Evolutionary conservation across 352 stramenopile genomes (phyloP).

Genomic region (Nothophytophthora sp.): DNA sequence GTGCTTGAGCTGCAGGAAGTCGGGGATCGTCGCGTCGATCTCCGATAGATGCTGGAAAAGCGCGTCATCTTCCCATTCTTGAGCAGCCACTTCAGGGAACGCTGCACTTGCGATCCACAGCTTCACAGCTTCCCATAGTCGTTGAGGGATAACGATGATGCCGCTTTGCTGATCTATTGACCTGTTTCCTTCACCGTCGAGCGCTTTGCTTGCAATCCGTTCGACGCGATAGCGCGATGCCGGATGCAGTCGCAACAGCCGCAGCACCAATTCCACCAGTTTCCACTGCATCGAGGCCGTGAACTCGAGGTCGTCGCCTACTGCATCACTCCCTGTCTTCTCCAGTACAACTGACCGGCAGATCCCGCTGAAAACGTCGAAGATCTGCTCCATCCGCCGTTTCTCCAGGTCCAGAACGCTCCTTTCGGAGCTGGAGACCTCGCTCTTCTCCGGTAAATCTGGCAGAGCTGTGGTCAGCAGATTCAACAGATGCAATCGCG

Average conservation of each 20-base stretch:
- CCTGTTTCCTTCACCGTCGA: not conserved
- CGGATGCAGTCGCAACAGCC: slow-evolving; percentile 34
- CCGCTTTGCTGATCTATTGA: slow-evolving; percentile 2
- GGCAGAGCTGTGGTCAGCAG: slow-evolving; percentile 38
- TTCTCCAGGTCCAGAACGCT: slow-evolving; percentile 34
- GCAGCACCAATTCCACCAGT: slow-evolving; percentile 44
- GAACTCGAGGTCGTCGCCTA: slow-evolving; percentile 22
- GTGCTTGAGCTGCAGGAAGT: slow-evolving; percentile 34
- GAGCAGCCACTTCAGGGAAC: slow-evolving; percentile 20
- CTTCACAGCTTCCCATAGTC: slow-evolving; percentile 42
- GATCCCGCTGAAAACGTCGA: slow-evolving; percentile 36
- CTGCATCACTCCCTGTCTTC: slow-evolving; percentile 1
- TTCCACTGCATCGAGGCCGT: slow-evolving; percentile 32
- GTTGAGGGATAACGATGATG: slow-evolving; percentile 27
- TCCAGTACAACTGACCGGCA: slow-evolving; percentile 22
- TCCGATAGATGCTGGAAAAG: slow-evolving; percentile 16
- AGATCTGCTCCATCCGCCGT: slow-evolving; percentile 38
- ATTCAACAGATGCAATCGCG: slow-evolving; percentile 62
- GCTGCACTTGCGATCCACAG: slow-evolving; percentile 25
- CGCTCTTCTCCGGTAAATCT: slow-evolving; percentile 29
- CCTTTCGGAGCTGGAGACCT: not conserved
- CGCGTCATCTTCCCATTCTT: slow-evolving; percentile 33
- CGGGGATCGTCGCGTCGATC: slow-evolving; percentile 31
- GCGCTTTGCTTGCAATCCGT: not conserved
- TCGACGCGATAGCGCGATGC: slow-evolving; percentile 30